Base-by-base conservation (phyloP, 2,329 filamentous ascomycete species). In the Aspergillus caelatus region DNA sequence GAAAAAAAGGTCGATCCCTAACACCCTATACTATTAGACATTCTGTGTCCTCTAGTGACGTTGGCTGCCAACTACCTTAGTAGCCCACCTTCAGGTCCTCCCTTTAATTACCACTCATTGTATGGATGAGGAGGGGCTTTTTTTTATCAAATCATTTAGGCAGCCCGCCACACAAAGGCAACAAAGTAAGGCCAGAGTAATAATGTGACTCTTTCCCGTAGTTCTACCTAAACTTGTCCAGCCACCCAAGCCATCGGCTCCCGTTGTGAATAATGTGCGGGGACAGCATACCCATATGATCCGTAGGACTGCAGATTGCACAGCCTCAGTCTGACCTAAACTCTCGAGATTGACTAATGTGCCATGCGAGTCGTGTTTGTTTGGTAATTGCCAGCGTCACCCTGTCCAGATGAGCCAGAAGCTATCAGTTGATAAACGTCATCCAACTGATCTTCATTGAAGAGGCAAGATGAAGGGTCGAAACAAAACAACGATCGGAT, bases 301-400 rank as follows among this genome's bases (percentile, higher is more conserved):
- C 32, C 26, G 55, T 34, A 54, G 56, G 41, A 60, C 45, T 66
- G 63, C n/a, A 62, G 54, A 55, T 23, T 70, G 73, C 73, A 75
- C 73, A 75, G 73, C 73, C 73, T 75, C 73, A 72, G 56, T 67
- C 61, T 59, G 65, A 65, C 66, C 67, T 67, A 61, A 63, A 65
- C 43, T 34, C 61, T 56, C 45, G 46, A 55, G 57, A 57, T 57
- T 62, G 46, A 62, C 60, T 61, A 64, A 65, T 61, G 59, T 36
- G n/a, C 30, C 19, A 12, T 50, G 21, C 52, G 39, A 43, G 30
- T 63, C 41, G 41, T 6, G 23, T 45, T 23, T 53, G 32, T 57
- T 53, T n/a, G 19, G 21, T n/a, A 52, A 26, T 55, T 34, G 34
- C 48, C 61, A 65, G 69, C 65, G 65, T 70, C 67, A 71, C 60